These are phyloP conservation scores for Paspalum vaginatum DNA, from an alignment of 176 grass and related monocot genomes.

Conservation along the genomic window DNA sequence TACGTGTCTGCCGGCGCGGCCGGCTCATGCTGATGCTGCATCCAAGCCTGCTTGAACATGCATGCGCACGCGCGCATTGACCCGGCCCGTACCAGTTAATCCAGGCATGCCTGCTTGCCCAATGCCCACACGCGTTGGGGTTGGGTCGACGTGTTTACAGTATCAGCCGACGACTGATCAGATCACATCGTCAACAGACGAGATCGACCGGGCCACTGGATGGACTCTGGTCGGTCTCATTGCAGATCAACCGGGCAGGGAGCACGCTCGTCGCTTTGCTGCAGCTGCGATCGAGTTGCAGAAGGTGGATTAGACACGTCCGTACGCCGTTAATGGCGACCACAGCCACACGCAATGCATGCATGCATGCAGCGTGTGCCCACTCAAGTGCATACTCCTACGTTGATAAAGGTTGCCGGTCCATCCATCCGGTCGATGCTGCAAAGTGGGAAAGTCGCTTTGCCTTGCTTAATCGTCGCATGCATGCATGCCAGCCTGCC, in stretches of 20 bases:
- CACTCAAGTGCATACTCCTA: not conserved
- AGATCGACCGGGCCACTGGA: not conserved
- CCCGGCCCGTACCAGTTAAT: not conserved
- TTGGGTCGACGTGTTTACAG: too few species aligned
- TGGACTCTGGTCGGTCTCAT: too few species aligned
- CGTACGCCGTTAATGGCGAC: not conserved
- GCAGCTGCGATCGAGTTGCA: not conserved
- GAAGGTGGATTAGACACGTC: not conserved
- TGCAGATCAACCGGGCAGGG: not conserved
- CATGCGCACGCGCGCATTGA: not conserved
- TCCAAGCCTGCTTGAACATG: not conserved
- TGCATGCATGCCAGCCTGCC: not conserved
- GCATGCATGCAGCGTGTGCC: not conserved
- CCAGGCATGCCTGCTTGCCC: not conserved
- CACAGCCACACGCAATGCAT: not conserved
- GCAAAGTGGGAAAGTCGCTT: slow-evolving; percentile 11
- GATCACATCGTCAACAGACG: not conserved
- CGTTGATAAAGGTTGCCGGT: not conserved
- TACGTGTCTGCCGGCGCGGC: not conserved
- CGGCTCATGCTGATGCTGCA: not conserved
- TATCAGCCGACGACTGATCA: too few species aligned
- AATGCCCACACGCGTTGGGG: too few species aligned
- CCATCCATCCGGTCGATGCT: not conserved
- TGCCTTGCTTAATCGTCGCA: not conserved
- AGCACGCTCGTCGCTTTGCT: not conserved